Evolutionary conservation across 2,329 filamentous ascomycete genomes (phyloP).

Genomic region (Aspergillus oerlinghausenensis): DNA sequence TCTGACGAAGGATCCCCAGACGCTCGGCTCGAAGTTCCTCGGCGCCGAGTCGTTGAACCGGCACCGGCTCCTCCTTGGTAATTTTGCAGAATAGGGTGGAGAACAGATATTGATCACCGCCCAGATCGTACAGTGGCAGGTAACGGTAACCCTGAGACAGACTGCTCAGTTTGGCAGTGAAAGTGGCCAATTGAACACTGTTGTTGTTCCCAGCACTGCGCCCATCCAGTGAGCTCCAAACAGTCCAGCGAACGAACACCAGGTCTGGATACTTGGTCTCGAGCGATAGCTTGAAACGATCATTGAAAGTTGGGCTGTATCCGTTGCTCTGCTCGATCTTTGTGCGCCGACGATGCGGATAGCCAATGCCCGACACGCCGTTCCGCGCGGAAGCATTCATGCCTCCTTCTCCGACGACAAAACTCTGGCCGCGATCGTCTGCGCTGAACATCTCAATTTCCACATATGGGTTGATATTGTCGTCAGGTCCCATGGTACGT

Average conservation of each 20-base stretch:
- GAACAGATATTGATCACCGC: conserved; percentile 90
- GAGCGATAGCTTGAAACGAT: conserved; percentile 71
- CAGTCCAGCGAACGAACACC: conserved; percentile 88
- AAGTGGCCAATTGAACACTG: conserved; percentile 69
- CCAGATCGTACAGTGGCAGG: conserved; percentile 78
- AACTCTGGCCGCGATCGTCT: conserved; percentile 79
- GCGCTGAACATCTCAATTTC: conserved; percentile 93
- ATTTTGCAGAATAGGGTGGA: conserved; percentile 92
- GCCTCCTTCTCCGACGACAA: conserved; percentile 62
- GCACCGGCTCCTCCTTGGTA: conserved; percentile 54
- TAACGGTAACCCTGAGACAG: conserved; percentile 91
- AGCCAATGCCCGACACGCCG: conserved; percentile 62
- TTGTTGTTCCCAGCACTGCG: conserved; percentile 62
- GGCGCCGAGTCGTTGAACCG: conserved; percentile 36
- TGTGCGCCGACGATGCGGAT: conserved; percentile 74
- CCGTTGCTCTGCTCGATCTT: conserved; percentile 80
- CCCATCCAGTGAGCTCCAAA: conserved; percentile 79
- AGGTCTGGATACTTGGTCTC: conserved; percentile 93
- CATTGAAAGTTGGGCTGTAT: conserved; percentile 85
- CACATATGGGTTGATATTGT: conserved; percentile 84
- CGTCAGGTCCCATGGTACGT: conserved; percentile 63
- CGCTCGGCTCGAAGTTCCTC: conserved; percentile 39
- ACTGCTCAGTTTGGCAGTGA: conserved; percentile 85
- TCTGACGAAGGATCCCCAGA: conserved; percentile 38
- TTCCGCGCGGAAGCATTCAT: conserved; percentile 61